phyloP scores from a whole-genome alignment of 805 yeast genomes.

The Debaryomyces hansenii region DNA sequence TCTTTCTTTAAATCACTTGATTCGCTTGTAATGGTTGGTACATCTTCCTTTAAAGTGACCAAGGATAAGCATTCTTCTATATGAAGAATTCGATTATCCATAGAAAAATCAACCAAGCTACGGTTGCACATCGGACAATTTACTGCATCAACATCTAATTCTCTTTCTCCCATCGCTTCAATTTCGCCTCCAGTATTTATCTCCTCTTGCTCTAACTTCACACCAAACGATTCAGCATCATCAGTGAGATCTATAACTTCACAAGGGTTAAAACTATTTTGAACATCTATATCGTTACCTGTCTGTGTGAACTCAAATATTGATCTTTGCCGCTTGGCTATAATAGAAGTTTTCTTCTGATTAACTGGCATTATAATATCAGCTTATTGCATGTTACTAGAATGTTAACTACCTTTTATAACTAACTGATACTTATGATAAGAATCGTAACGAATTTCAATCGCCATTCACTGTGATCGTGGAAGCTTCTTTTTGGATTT shows the following conservation, averaged over 20 bases:
- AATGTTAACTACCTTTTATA: no score
- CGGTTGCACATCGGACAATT: slow-evolving; percentile 57
- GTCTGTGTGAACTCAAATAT: slow-evolving; percentile 20
- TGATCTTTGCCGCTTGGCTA: slow-evolving; percentile 20
- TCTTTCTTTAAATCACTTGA: neutral
- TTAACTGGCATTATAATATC: neutral
- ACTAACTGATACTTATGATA: no score
- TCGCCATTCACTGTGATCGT: no score
- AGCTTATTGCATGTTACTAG: neutral
- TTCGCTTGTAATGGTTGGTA: neutral
- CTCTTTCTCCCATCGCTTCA: neutral
- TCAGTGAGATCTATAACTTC: slow-evolving; percentile 16
- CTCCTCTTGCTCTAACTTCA: slow-evolving; percentile 2
- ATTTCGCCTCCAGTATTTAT: slow-evolving; percentile 1
- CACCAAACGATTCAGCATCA: slow-evolving; percentile 5
- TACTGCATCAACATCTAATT: slow-evolving; percentile 1
- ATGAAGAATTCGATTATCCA: slow-evolving; percentile 50
- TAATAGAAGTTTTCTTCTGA: neutral
- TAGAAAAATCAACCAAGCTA: slow-evolving; percentile 34
- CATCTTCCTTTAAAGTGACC: slow-evolving; percentile 25
- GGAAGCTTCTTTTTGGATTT: no score
- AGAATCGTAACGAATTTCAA: no score
- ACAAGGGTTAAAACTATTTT: neutral
- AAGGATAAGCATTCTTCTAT: slow-evolving; percentile 53
- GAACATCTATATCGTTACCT: neutral